phyloP scores from a whole-genome alignment of 108 stramenopile genomes.

The Aurantiochytrium sp. region DNA sequence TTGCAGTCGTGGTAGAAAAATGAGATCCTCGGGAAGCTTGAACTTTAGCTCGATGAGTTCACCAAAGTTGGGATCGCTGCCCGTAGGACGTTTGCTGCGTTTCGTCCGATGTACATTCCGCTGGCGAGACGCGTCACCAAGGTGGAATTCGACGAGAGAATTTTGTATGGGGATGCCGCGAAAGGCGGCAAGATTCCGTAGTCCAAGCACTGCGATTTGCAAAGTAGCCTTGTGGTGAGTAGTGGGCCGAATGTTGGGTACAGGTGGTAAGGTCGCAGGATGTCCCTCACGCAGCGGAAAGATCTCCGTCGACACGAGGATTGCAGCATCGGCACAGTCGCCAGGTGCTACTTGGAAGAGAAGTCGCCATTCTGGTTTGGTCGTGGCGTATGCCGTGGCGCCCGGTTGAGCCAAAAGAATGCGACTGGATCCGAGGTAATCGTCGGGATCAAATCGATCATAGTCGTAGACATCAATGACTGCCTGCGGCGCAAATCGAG shows the following conservation, averaged over 20 bases:
- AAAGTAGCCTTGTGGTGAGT: background rate
- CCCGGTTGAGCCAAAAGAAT: background rate
- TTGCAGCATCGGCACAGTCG: conserved; percentile 29
- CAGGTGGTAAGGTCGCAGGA: background rate
- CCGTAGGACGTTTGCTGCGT: conserved; percentile 32
- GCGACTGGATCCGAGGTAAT: background rate
- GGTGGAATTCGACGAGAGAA: conserved; percentile 37
- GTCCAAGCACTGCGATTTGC: conserved; percentile 40
- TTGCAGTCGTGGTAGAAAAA: conserved; percentile 41
- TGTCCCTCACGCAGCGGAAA: background rate
- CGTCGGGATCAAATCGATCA: conserved; percentile 24
- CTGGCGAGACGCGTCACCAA: conserved; percentile 15
- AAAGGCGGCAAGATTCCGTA: conserved; percentile 40
- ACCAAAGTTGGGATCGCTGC: conserved; percentile 47
- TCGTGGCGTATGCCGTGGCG: background rate
- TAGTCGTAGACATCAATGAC: conserved; percentile 39
- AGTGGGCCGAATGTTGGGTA: conserved; percentile 22
- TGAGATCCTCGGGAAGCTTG: conserved; percentile 33
- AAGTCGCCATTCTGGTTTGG: conserved; percentile 27
- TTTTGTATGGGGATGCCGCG: conserved; percentile 24
- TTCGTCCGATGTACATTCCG: background rate
- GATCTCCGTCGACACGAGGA: conserved; percentile 36
- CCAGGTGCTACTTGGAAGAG: conserved; percentile 32
- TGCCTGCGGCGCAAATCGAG: conserved; percentile 31
- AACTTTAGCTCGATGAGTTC: conserved; percentile 31